These are phyloP conservation scores for Ogataea philodendri DNA, from an alignment of 805 yeast species.

Conservation along the genomic window DNA sequence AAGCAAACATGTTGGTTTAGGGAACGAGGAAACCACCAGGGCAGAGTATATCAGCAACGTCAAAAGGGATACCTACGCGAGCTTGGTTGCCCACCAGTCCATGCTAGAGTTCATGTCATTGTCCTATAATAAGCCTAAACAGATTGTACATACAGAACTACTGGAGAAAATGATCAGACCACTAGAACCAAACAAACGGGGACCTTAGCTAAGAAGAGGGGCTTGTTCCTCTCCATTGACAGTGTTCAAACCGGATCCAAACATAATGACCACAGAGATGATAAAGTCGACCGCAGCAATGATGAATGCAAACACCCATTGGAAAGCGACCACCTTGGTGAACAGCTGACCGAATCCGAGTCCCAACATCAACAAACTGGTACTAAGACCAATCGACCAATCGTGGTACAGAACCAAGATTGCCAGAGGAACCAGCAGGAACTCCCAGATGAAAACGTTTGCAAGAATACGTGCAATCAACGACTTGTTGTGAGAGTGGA, in stretches of 20 bases:
- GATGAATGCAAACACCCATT: conserved; percentile 80
- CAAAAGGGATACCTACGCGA: conserved; percentile 63
- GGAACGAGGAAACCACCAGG: conserved; percentile 67
- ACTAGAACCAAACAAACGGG: conserved; percentile 5
- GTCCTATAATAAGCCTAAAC: conserved; percentile 47
- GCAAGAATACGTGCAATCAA: conserved; percentile 67
- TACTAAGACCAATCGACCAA: conserved; percentile 64
- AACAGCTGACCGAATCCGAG: conserved; percentile 69
- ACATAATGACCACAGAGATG: conserved; percentile 46
- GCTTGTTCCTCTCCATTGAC: conserved; percentile 32
- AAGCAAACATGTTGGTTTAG: conserved; percentile 69
- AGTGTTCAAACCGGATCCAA: conserved; percentile 33
- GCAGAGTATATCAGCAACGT: conserved; percentile 68
- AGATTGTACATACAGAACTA: conserved; percentile 31
- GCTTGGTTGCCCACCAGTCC: conserved; percentile 58
- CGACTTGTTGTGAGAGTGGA: conserved; percentile 53
- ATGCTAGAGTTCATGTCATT: conserved; percentile 53
- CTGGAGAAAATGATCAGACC: conserved; percentile 42
- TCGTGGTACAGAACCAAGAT: conserved; percentile 62
- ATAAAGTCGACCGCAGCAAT: conserved; percentile 59
- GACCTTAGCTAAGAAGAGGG: conserved; percentile 29
- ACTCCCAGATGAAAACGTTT: conserved; percentile 75
- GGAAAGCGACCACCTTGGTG: conserved; percentile 69
- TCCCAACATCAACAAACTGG: conserved; percentile 59
- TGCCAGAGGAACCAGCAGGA: conserved; percentile 60